phyloP scores from a whole-genome alignment of 2,329 filamentous ascomycete genomes.

The Fusarium buxicola region DNA sequence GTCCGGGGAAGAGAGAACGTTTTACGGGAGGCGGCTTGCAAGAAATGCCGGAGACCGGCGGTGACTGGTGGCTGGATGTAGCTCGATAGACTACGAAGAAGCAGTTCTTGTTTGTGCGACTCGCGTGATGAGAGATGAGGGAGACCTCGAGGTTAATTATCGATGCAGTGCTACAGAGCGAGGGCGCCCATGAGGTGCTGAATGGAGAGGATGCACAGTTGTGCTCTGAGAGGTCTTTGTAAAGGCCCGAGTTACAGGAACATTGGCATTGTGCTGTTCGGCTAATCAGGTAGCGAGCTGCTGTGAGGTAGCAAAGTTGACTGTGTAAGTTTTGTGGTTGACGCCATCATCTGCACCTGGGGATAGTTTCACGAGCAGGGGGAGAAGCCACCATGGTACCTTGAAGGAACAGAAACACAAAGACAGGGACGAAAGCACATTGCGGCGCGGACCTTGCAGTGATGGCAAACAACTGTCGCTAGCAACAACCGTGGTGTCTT shows the following conservation, averaged over 20 bases:
- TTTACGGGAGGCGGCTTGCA: conserved; percentile 1
- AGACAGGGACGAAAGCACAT: background rate
- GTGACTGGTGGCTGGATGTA: background rate
- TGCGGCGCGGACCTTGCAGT: background rate
- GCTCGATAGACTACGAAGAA: background rate
- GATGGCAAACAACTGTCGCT: background rate
- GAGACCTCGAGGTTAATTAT: conserved; percentile 4
- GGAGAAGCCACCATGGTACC: background rate
- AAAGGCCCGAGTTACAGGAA: background rate
- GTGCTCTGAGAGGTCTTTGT: background rate
- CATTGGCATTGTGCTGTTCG: too few species aligned
- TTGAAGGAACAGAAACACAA: background rate
- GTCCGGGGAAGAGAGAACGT: conserved; percentile 3
- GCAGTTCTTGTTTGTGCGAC: conserved; percentile 2
- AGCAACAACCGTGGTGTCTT: background rate
- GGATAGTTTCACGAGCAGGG: conserved; percentile 15
- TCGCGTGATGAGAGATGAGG: background rate
- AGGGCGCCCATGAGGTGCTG: conserved; percentile 7
- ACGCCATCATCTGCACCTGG: background rate
- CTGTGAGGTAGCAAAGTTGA: too few species aligned
- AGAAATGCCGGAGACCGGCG: conserved; percentile 21
- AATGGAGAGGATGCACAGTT: conserved; percentile 1
- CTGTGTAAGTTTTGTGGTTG: background rate
- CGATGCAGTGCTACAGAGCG: conserved; percentile 1
- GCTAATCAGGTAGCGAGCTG: too few species aligned